phyloP scores from a whole-genome alignment of 2,329 filamentous ascomycete genomes.

The Tolypocladium cylindrosporum region DNA sequence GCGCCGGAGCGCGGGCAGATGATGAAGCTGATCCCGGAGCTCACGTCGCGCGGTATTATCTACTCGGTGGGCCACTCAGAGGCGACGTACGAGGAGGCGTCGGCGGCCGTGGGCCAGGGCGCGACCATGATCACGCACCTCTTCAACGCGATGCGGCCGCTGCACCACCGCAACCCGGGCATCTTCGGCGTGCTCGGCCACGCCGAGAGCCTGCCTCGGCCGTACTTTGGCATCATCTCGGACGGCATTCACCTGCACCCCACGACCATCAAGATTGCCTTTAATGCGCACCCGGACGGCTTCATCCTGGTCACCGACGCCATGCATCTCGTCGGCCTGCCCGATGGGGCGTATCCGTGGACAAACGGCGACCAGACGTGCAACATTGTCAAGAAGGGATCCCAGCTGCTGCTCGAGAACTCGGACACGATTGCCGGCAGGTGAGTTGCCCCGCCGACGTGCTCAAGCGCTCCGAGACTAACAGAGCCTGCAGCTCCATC shows the following conservation, averaged over 20 bases:
- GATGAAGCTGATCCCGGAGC: slow-evolving; percentile 55
- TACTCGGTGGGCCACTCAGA: slow-evolving; percentile 82
- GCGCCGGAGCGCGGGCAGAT: slow-evolving; percentile 73
- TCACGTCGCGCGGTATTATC: slow-evolving; percentile 57
- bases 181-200: slow-evolving; percentile 78
- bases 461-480: neutral
- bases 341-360: slow-evolving; percentile 79
- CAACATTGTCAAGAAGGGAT: slow-evolving; percentile 59
- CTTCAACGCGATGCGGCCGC: slow-evolving; percentile 87
- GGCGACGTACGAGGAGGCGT: slow-evolving; percentile 75
- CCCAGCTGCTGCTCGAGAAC: slow-evolving; percentile 64
- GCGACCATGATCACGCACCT: slow-evolving; percentile 87
- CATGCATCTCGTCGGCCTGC: slow-evolving; percentile 76
- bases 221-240: slow-evolving; percentile 81
- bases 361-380: slow-evolving; percentile 57
- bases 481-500: slow-evolving; percentile 40
- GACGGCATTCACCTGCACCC: slow-evolving; percentile 88
- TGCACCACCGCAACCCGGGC: slow-evolving; percentile 85
- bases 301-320: slow-evolving; percentile 88
- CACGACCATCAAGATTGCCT: slow-evolving; percentile 81
- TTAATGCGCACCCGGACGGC: slow-evolving; percentile 73
- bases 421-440: slow-evolving; percentile 71
- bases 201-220: slow-evolving; percentile 46
- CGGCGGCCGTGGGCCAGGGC: slow-evolving; percentile 59
- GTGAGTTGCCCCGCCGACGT: slow-evolving; percentile 27